Base-by-base conservation (phyloP, 2,329 filamentous ascomycete species). In the Trichoderma atrobrunneum region DNA sequence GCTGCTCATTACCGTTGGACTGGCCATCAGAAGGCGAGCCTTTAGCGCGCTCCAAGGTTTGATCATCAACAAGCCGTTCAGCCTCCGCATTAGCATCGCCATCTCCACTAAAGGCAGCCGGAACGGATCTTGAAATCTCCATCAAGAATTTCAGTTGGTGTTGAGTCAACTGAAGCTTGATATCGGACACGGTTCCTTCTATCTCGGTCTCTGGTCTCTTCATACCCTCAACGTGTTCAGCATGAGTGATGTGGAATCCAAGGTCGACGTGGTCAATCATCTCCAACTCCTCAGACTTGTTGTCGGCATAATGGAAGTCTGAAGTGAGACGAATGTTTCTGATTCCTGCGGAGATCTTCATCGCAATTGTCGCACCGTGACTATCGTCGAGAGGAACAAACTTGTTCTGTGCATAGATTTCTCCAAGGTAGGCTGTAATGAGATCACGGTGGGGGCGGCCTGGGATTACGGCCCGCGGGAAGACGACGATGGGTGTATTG, bases 221-320 rank as follows among this genome's bases (percentile, higher is more conserved):
- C 68, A 88, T 85, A 16, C 92, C 92, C 36, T 88, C 81, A 76
- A 89, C 90, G 79, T 99, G 96, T 79, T 98, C 95, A 1, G 95
- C 89, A 81, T 98, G 95, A 3, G 92, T 97, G 75, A 99, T 91
- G 73, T 93, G 93, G 83, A 99, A 98, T 62, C 93, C 93, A 28
- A 99, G 85, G 79, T 99, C 96, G 14, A 99, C 94, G 76, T 98
- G 94, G 78, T 99, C 95, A 76, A 99, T 97, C 85, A 99, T 92
- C 79, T 99, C 94, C 8, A 99, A 85, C 79, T 97, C 94, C 80
- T 99, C 96, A 0, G 89, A 89, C 71, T 88, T 83, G 39, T 90
- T 88, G 3, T 90, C 86, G 0, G 89, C 81, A 77, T 97, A 98
- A 79, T 97, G 89, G 78, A 98, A 94, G 70, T 93, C 91, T 0